Evolutionary conservation across 208 protist genomes (phyloP), one percentile per base, ranked within the genome.

Genomic region (Trypanosoma vivax): DNA sequence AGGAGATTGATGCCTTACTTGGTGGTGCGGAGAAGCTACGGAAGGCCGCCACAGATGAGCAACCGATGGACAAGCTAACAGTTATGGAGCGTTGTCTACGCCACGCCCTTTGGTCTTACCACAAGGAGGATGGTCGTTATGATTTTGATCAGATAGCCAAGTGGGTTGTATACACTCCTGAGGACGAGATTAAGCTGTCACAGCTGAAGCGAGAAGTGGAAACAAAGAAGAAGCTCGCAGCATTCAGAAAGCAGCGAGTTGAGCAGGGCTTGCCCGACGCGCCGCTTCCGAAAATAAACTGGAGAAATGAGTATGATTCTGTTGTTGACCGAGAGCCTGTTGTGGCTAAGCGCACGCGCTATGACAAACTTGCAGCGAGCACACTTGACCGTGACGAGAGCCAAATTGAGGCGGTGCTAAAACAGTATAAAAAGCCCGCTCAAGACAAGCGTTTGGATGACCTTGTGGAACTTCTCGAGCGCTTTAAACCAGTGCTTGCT

Each of bases 71-170:
- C 52, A 92, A 96, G 65, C 66, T 96, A 33, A 67, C 67, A 1
- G 67, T 93, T 50, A 96, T 96, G 73, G 89, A 96, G 66, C 83
- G 89, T 58, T 90, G 83, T 68, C 83, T 96, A 28, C 84, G 89
- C 53, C 89, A 96, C 69, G 85, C 82, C 7, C 65, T 96, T 21
- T 94, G 82, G 81, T 90, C 81, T 27, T 96, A 96, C 71, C 72
- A 90, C 64, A 93, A 93, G 61, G 86, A 96, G 34, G 83, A 96
- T 43, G 88, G 79, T 16, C 86, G 76, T 60, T 86, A 61, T 65
- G 69, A 92, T 63, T 91, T 90, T 66, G 75, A 70, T 25, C 75
- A 88, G 52, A 92, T 96, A 69, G 57, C 64, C 33, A 92, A 88
- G 67, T 96, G 89, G 89, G 67, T 96, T 45, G 84, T 92, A 27